A percentile compares a stretch with the other conserved stretches of the same genome.
Evolutionary conservation across 176 grass and related monocot genomes (phyloP).

Genomic region (Bolboschoenus planiculmis): DNA sequence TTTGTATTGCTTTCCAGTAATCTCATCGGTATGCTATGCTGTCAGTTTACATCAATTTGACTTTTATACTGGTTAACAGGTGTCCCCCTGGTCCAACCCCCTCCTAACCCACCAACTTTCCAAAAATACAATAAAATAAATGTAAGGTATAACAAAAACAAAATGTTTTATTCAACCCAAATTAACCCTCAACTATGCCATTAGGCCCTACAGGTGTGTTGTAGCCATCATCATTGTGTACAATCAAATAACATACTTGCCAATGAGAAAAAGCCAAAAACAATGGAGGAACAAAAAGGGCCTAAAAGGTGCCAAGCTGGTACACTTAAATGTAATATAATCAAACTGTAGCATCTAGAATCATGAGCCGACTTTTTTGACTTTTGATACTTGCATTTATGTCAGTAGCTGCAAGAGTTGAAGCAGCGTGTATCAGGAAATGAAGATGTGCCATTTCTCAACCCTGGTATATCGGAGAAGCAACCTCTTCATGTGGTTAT

Average conservation of each 20-base stretch:
- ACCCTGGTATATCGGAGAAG: slow-evolving; percentile 94
- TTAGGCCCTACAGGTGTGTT: not conserved
- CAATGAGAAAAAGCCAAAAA: not conserved
- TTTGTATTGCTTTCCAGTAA: not conserved
- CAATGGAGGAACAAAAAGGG: not conserved
- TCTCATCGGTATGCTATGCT: not conserved
- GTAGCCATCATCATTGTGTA: not conserved
- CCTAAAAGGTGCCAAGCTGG: not conserved
- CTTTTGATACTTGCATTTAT: slow-evolving; percentile 41
- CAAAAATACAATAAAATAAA: not conserved
- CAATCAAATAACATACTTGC: not conserved
- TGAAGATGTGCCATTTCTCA: slow-evolving; percentile 67
- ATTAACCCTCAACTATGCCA: not conserved
- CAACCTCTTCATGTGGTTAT: slow-evolving; percentile 96
- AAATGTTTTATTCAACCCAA: not conserved
- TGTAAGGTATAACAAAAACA: not conserved
- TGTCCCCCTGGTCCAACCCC: not conserved
- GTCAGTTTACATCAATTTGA: not conserved
- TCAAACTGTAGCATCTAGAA: not conserved
- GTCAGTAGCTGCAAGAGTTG: slow-evolving; percentile 99
- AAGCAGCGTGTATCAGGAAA: slow-evolving; percentile 81
- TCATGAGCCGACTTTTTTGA: slow-evolving; percentile 12
- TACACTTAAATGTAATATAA: not conserved
- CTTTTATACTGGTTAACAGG: not conserved
- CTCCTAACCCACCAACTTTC: not conserved